Evolutionary conservation across 1,284 basidiomycete genomes (phyloP).

Genomic region (Apiotrichum gamsii): DNA sequence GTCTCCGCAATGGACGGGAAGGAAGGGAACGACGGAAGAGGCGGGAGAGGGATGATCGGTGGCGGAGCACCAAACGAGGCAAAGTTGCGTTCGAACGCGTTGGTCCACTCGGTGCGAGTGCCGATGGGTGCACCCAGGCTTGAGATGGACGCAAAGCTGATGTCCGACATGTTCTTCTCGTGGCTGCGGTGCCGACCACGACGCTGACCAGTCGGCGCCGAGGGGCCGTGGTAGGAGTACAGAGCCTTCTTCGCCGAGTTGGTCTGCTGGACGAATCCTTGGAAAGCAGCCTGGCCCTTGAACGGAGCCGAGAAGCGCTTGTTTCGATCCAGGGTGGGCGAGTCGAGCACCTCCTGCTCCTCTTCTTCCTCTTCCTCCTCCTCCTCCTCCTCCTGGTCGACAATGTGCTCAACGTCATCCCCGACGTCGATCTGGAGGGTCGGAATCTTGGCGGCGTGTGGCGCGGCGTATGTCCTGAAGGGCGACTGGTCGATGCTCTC

Average conservation of each 20-base stretch:
- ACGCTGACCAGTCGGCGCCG: no score
- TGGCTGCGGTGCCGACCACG: no score
- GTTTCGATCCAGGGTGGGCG: neutral
- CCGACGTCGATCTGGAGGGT: conserved; percentile 13
- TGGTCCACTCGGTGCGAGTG: conserved; percentile 68
- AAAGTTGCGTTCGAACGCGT: conserved; percentile 53
- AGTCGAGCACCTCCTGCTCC: neutral
- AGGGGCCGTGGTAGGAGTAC: no score
- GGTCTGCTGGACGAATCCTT: conserved; percentile 24
- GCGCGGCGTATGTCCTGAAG: conserved; percentile 6
- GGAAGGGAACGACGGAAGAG: conserved; percentile 45
- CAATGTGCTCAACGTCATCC: conserved; percentile 1
- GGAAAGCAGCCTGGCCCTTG: conserved; percentile 36
- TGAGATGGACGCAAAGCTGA: conserved; percentile 74
- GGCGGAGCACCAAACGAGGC: conserved; percentile 7
- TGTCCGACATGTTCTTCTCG: conserved; percentile 49
- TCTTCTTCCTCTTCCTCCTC: neutral
- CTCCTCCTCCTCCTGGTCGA: neutral
- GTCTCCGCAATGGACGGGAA: neutral
- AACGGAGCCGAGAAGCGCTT: conserved; percentile 18
- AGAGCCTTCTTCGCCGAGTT: neutral
- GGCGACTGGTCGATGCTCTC: neutral
- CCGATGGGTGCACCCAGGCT: conserved; percentile 67
- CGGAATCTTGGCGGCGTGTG: conserved; percentile 13
- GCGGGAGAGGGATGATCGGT: conserved; percentile 12